Conservation (phyloP, 2,329 filamentous ascomycete species). For the Fusarium tricinctum region DNA sequence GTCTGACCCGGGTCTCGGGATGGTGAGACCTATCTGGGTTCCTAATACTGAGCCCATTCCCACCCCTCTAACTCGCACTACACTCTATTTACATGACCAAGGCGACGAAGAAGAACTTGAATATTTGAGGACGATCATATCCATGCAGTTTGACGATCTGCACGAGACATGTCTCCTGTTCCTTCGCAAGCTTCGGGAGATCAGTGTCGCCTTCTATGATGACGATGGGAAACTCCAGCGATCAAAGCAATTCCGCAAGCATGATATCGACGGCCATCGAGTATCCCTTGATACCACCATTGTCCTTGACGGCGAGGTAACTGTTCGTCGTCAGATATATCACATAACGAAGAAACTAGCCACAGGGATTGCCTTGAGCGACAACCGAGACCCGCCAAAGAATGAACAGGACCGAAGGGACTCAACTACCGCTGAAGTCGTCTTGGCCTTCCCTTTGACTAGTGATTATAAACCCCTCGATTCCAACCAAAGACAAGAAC, state of each 20-base stretch:
- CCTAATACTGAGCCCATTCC: neutral
- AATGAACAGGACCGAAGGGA: neutral
- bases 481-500: neutral
- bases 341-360: neutral
- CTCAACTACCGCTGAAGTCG: neutral
- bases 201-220: neutral
- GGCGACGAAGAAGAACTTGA: neutral
- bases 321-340: neutral
- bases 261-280: neutral
- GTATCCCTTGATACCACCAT: neutral
- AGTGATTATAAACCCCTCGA: neutral
- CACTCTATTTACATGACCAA: neutral
- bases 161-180: neutral
- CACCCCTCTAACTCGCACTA: neutral
- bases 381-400: neutral
- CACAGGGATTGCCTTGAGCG: neutral
- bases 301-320: neutral
- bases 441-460: neutral
- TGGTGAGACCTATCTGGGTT: neutral
- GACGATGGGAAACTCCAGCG: neutral
- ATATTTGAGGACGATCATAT: neutral
- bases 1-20: neutral
- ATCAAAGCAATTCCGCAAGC: neutral
- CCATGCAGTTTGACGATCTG: neutral
- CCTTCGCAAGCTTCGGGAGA: neutral